Evolutionary conservation across 2,329 filamentous ascomycete species (phyloP).

Genomic region (Teratosphaeria zuluensis): DNA sequence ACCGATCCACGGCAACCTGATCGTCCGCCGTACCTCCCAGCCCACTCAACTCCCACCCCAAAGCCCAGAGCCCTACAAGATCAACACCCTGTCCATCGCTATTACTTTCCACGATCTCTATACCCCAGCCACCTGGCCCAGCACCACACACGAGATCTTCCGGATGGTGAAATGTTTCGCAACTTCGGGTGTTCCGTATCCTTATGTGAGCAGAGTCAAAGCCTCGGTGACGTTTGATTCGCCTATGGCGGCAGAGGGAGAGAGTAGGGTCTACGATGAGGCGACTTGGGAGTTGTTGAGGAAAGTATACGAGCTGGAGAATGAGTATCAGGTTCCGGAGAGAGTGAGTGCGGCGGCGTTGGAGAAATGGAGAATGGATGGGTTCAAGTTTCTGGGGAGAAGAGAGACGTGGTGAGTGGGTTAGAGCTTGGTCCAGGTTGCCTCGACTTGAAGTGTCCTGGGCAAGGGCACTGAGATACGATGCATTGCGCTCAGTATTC

Average conservation of each 20-base stretch:
- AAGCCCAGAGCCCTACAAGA: constrained; percentile 6
- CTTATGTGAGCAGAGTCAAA: neutral
- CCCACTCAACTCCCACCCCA: neutral
- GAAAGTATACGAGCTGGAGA: neutral
- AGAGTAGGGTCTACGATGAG: neutral
- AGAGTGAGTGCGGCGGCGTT: neutral
- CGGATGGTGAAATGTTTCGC: constrained; percentile 11
- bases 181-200: neutral
- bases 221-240: neutral
- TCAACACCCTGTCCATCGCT: constrained; percentile 12
- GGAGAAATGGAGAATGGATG: neutral
- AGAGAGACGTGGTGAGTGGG: neutral
- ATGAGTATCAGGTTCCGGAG: neutral
- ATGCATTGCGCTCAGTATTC: too few species aligned
- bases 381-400: neutral
- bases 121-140: constrained; percentile 12
- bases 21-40: neutral
- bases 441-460: too few species aligned
- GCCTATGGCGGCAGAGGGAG: neutral
- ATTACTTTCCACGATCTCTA: constrained; percentile 15
- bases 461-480: too few species aligned
- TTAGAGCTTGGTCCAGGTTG: neutral
- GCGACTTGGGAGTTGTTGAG: neutral
- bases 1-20: neutral
- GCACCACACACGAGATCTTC: constrained; percentile 10